phyloP scores from a whole-genome alignment of 2,329 filamentous ascomycete genomes.

The Xylaria sp. region DNA sequence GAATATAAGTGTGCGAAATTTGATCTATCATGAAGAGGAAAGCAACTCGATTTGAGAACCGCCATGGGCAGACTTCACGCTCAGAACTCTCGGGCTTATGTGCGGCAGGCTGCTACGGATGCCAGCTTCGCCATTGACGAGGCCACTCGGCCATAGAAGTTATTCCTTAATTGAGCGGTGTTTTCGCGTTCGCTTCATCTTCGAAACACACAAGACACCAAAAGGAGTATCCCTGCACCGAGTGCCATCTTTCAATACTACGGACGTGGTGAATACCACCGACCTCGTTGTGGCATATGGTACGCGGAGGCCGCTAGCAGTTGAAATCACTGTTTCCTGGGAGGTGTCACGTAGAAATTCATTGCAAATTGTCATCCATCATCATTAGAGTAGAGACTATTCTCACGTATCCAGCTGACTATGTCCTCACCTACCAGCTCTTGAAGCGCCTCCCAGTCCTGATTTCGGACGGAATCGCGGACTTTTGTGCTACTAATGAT shows the following conservation, averaged over 20 bases:
- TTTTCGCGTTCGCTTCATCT: too few species aligned
- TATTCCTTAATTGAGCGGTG: too few species aligned
- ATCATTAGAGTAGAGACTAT: conserved; percentile 57
- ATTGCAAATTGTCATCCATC: conserved; percentile 1
- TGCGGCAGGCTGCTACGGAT: too few species aligned
- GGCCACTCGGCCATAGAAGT: too few species aligned
- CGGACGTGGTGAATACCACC: background rate
- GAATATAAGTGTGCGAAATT: too few species aligned
- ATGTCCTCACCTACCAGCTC: conserved; percentile 63
- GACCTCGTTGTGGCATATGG: background rate
- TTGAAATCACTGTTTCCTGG: background rate
- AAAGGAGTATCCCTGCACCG: background rate
- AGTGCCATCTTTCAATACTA: background rate
- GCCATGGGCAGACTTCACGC: too few species aligned
- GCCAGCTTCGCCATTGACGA: too few species aligned
- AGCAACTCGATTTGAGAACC: too few species aligned
- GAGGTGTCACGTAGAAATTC: background rate
- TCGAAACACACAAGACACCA: too few species aligned
- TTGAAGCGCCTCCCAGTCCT: conserved; percentile 54
- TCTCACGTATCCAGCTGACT: conserved; percentile 60
- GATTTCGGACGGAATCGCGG: conserved; percentile 57
- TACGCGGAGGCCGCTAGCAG: background rate
- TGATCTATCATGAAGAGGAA: too few species aligned
- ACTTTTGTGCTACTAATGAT: conserved; percentile 67
- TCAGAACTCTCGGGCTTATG: too few species aligned